phyloP scores from a whole-genome alignment of 23 red algal species.

The Agarophyton chilense region DNA sequence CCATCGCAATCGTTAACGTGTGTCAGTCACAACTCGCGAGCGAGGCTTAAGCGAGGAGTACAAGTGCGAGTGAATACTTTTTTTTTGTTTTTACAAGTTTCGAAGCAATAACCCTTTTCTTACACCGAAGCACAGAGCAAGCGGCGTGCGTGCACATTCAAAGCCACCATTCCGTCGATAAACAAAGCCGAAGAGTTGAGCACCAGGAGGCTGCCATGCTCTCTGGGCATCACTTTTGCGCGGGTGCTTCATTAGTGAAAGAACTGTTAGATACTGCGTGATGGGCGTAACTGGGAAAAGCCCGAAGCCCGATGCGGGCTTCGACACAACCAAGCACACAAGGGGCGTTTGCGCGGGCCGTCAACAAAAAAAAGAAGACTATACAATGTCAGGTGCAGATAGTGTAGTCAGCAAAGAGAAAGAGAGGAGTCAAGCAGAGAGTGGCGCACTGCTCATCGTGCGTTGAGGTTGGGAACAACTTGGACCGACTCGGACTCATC shows the following conservation, averaged over 20 bases:
- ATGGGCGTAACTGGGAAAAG: not conserved
- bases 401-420: conserved; percentile 1
- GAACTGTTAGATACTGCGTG: conserved; percentile 18
- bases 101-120: too few relatives aligned
- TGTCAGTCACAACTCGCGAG: conserved; percentile 64
- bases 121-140: too few relatives aligned
- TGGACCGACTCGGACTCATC: conserved; percentile 32
- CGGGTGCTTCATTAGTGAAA: not conserved
- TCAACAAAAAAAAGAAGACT: too few relatives aligned
- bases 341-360: too few relatives aligned
- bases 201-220: too few relatives aligned
- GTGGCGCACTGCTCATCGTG: not conserved
- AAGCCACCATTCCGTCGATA: too few relatives aligned
- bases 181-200: too few relatives aligned
- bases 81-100: too few relatives aligned
- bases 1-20: conserved; percentile 72
- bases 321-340: too few relatives aligned
- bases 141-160: too few relatives aligned
- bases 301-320: not conserved
- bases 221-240: too few relatives aligned
- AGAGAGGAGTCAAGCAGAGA: not conserved
- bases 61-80: not conserved
- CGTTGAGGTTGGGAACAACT: conserved; percentile 32
- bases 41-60: not conserved
- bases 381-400: conserved; percentile 4